Percentiles rank a stretch among this genome's conserved stretches.
phyloP scores from a whole-genome alignment of 2,329 filamentous ascomycete genomes.

The Colletotrichum lupini region DNA sequence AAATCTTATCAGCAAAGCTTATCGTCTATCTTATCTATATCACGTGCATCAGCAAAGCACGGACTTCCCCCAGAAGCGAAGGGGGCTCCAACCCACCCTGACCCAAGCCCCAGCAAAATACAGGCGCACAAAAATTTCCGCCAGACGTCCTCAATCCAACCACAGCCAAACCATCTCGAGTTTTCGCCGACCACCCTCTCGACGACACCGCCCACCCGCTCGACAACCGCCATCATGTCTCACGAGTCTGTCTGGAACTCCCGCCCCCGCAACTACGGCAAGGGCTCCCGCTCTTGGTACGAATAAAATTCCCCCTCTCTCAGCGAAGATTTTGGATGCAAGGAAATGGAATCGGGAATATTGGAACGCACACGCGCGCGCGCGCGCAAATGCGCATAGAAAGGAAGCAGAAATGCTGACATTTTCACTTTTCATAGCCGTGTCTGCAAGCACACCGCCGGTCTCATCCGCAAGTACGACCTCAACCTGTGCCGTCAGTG shows the following conservation, averaged over 20 bases:
- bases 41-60: not conserved
- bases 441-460: slow-evolving; percentile 90
- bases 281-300: slow-evolving; percentile 94
- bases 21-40: not conserved
- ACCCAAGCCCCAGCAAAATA: slow-evolving; percentile 31
- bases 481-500: slow-evolving; percentile 88
- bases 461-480: slow-evolving; percentile 99
- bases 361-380: slow-evolving; percentile 2
- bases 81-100: slow-evolving; percentile 31
- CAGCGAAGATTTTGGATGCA: not conserved
- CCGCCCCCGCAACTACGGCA: slow-evolving; percentile 96
- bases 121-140: slow-evolving; percentile 32
- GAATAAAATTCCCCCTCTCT: slow-evolving; percentile 48
- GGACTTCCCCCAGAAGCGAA: not conserved
- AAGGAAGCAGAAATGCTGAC: slow-evolving; percentile 43
- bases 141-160: slow-evolving; percentile 15
- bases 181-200: slow-evolving; percentile 30
- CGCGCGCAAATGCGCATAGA: not conserved
- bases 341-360: not conserved
- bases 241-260: slow-evolving; percentile 99
- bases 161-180: slow-evolving; percentile 35
- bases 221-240: slow-evolving; percentile 66
- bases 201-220: slow-evolving; percentile 41
- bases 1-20: not conserved
- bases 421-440: slow-evolving; percentile 57